These are phyloP conservation scores for Fusarium nanum DNA, from an alignment of 2,329 filamentous ascomycete genomes.

Conservation along the genomic window DNA sequence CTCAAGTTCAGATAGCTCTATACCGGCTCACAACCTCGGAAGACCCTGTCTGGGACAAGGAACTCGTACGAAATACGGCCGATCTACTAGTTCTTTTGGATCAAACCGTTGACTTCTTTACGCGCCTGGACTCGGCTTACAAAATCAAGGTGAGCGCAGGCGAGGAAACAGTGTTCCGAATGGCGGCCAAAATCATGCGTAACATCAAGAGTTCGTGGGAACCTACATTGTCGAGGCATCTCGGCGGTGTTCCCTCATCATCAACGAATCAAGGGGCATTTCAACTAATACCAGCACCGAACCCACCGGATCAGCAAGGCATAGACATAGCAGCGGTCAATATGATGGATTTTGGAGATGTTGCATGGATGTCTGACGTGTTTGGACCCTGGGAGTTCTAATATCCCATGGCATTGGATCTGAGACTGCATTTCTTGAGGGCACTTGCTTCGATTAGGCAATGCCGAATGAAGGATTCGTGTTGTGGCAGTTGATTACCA, in stretches of 20 bases:
- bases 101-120: conserved; percentile 50
- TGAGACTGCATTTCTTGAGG: neutral
- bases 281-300: conserved; percentile 24
- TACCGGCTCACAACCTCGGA: conserved; percentile 56
- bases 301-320: conserved; percentile 16
- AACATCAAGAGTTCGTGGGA: conserved; percentile 53
- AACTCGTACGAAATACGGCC: conserved; percentile 50
- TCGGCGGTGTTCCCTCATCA: conserved; percentile 47
- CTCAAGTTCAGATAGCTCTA: conserved; percentile 53
- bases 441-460: neutral
- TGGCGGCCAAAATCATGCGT: conserved; percentile 52
- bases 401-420: neutral
- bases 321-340: conserved; percentile 41
- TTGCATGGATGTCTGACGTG: conserved; percentile 54
- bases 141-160: conserved; percentile 44
- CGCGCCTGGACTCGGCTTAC: conserved; percentile 44
- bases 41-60: conserved; percentile 56
- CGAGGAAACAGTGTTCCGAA: conserved; percentile 50
- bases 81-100: conserved; percentile 54
- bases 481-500: neutral
- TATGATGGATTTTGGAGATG: conserved; percentile 50
- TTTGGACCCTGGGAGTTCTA: conserved; percentile 54
- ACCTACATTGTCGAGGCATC: conserved; percentile 48
- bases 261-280: conserved; percentile 44
- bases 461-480: neutral